Conservation (phyloP, 495 filamentous ascomycete genomes). For the Usnea hakonensis region DNA sequence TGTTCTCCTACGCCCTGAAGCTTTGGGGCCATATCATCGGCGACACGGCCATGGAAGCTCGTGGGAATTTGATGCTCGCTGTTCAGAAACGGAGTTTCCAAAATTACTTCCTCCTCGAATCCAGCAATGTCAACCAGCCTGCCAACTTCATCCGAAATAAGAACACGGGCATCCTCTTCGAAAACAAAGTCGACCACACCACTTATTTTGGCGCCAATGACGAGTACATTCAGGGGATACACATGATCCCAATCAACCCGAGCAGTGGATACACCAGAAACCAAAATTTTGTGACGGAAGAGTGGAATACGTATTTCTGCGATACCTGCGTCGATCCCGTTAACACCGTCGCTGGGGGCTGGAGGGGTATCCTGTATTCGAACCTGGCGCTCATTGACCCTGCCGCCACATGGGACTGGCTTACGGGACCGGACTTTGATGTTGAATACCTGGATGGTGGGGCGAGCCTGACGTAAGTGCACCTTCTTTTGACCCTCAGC, state of each 20-base stretch:
- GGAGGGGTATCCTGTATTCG: constrained; percentile 78
- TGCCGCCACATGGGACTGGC: constrained; percentile 61
- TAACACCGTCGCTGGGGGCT: constrained; percentile 58
- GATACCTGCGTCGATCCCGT: constrained; percentile 40
- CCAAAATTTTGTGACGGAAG: constrained; percentile 62
- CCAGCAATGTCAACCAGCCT: constrained; percentile 68
- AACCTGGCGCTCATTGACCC: constrained; percentile 79
- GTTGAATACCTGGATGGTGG: constrained; percentile 72
- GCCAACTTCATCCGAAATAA: constrained; percentile 71
- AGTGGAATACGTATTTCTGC: constrained; percentile 76
- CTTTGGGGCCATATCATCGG: constrained; percentile 79
- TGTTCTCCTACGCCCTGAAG: constrained; percentile 82
- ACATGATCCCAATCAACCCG: constrained; percentile 88
- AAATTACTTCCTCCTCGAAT: constrained; percentile 73
- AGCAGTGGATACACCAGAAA: constrained; percentile 58
- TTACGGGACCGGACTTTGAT: constrained; percentile 57
- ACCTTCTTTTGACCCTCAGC: no score
- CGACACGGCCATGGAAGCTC: constrained; percentile 74
- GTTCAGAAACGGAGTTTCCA: constrained; percentile 61
- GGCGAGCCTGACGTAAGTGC: constrained; percentile 67
- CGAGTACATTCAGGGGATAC: constrained; percentile 87
- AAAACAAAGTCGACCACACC: constrained; percentile 93
- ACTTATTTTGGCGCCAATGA: constrained; percentile 81
- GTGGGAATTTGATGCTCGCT: constrained; percentile 77
- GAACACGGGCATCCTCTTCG: constrained; percentile 87